Evolutionary conservation across 306 rosid genomes (phyloP).

Genomic region (Acacia acuminata): DNA sequence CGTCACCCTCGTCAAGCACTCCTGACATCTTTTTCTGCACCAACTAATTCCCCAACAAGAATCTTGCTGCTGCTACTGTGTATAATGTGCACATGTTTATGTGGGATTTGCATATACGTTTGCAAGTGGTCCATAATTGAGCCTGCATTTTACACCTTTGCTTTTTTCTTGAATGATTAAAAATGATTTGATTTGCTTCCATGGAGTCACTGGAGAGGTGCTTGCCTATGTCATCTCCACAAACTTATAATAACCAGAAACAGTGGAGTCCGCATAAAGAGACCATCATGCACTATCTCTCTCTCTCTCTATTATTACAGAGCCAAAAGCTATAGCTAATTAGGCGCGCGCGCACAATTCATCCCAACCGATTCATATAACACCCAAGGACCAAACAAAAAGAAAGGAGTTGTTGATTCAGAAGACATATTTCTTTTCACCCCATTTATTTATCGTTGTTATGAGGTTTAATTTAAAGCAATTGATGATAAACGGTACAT

Average conservation of each 20-base stretch:
- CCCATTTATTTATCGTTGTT: neutral
- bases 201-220: neutral
- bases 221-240: neutral
- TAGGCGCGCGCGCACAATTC: neutral
- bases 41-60: too few species aligned
- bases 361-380: neutral
- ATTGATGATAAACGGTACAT: neutral
- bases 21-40: neutral
- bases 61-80: too few species aligned
- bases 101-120: neutral
- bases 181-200: too few species aligned
- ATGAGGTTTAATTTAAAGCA: neutral
- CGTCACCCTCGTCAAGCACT: conserved; percentile 44
- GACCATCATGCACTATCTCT: neutral
- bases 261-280: neutral
- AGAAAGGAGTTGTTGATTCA: neutral
- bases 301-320: neutral
- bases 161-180: neutral
- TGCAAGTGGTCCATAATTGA: neutral
- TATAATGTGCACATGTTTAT: neutral
- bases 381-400: neutral
- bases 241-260: too few species aligned
- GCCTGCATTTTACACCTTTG: neutral
- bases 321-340: neutral
- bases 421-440: neutral